These are phyloP conservation scores for Combretum micranthum DNA, from an alignment of 345 rosid genomes.

Conservation along the genomic window DNA sequence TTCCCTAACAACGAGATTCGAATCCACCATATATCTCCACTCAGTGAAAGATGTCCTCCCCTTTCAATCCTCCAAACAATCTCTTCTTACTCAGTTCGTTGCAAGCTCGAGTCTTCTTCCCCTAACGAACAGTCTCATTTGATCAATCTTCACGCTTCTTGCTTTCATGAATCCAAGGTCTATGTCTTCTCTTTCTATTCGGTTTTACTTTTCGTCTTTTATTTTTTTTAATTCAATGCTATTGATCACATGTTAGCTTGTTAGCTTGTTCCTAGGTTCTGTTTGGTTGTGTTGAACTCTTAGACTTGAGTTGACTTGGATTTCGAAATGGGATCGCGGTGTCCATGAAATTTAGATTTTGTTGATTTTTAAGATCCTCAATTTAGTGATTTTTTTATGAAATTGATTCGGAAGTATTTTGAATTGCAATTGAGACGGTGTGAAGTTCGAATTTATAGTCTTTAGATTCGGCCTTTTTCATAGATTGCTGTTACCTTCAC, in stretches of 20 bases:
- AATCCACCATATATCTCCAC: conserved; percentile 64
- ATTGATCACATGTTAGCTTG: not conserved
- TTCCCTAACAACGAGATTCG: conserved; percentile 93
- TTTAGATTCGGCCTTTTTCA: too few relatives aligned
- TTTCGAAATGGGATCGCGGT: too few relatives aligned
- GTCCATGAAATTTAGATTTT: too few relatives aligned
- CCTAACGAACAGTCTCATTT: conserved; percentile 49
- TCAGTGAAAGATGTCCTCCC: conserved; percentile 87
- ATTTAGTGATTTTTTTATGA: too few relatives aligned
- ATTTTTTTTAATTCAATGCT: not conserved
- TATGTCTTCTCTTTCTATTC: not conserved
- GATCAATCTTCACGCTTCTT: conserved; percentile 81
- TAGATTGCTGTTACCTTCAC: too few relatives aligned
- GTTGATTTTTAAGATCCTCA: too few relatives aligned
- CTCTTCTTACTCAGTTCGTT: conserved; percentile 71
- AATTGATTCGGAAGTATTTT: too few relatives aligned
- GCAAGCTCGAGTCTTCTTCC: conserved; percentile 82
- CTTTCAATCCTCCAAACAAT: conserved; percentile 82
- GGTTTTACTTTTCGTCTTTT: not conserved
- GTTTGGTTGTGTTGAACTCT: too few relatives aligned
- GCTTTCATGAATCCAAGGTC: conserved; percentile 89
- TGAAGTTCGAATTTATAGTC: too few relatives aligned
- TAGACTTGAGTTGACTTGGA: too few relatives aligned
- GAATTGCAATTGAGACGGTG: too few relatives aligned
- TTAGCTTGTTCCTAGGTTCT: too few relatives aligned